Conservation (phyloP, 192 early-diverging fungal species). For the Coemansia biformis region DNA sequence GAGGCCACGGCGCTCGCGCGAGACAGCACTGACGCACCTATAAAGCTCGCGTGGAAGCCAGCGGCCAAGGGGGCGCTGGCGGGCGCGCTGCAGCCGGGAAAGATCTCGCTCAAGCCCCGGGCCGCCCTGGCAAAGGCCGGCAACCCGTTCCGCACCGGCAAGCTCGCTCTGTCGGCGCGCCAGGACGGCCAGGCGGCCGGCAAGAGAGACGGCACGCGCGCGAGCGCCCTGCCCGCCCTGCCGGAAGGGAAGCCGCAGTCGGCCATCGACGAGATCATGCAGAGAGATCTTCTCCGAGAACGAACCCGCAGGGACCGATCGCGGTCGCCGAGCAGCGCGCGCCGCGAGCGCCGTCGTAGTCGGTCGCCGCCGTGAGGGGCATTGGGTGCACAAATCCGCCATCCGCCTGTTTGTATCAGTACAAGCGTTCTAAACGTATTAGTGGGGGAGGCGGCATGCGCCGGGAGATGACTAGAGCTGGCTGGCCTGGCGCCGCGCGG, state of each 20-base stretch:
- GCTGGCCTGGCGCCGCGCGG: conserved; percentile 75
- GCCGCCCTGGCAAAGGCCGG: conserved; percentile 10
- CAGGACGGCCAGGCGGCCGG: too few relatives aligned
- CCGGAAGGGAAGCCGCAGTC: background rate
- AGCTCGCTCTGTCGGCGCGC: too few relatives aligned
- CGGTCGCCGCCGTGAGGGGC: conserved; percentile 6
- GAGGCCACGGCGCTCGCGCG: conserved; percentile 26
- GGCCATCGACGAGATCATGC: too few relatives aligned
- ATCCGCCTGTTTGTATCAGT: background rate
- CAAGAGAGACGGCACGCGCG: too few relatives aligned
- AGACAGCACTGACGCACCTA: conserved; percentile 11
- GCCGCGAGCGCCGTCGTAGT: conserved; percentile 9
- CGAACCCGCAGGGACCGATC: too few relatives aligned
- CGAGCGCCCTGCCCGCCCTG: too few relatives aligned
- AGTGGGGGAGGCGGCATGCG: too few relatives aligned
- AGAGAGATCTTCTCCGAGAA: too few relatives aligned
- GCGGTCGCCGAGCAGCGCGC: too few relatives aligned
- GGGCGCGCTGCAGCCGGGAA: conserved; percentile 1
- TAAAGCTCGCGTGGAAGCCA: conserved; percentile 23
- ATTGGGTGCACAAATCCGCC: too few relatives aligned
- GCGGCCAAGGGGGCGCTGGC: background rate
- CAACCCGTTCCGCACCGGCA: conserved; percentile 34
- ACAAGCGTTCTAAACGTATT: conserved; percentile 1
- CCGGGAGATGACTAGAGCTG: conserved; percentile 55
- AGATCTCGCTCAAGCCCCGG: conserved; percentile 1